Conservation (phyloP, 139 green algal genomes). For the Bryopsis sp. region DNA sequence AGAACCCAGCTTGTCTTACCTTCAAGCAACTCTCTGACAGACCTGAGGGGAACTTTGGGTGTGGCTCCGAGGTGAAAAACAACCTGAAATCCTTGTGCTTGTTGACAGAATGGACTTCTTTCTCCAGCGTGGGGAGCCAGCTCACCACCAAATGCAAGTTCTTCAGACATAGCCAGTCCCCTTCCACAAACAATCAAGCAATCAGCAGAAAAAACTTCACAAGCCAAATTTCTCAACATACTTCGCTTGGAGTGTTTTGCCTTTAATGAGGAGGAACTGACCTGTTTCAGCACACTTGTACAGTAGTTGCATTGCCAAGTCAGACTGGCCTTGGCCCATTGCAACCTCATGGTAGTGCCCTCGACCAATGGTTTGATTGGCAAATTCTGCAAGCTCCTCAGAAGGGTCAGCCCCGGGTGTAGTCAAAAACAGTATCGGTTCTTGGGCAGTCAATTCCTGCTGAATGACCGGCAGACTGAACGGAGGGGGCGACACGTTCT, state of each 20-base stretch:
- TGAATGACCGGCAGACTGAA: constrained; percentile 33
- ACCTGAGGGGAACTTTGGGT: constrained; percentile 55
- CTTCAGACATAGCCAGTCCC: constrained; percentile 75
- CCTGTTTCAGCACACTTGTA: constrained; percentile 44
- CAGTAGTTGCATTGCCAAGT: constrained; percentile 56
- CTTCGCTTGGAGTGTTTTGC: no score
- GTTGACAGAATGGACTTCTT: constrained; percentile 42
- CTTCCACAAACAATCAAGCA: constrained; percentile 6
- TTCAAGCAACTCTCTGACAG: constrained; percentile 61
- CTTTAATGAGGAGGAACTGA: no score
- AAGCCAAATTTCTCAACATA: not conserved
- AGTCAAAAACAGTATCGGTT: constrained; percentile 68
- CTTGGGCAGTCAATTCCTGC: constrained; percentile 22
- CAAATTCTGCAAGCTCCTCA: constrained; percentile 62
- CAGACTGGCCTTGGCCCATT: constrained; percentile 74
- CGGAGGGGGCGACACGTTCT: constrained; percentile 32
- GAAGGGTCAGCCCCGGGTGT: constrained; percentile 61
- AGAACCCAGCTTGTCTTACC: constrained; percentile 22
- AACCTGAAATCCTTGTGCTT: constrained; percentile 51
- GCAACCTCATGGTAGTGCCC: constrained; percentile 56
- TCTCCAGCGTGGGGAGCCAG: constrained; percentile 70
- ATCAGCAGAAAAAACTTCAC: not conserved
- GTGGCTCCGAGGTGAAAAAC: constrained; percentile 61
- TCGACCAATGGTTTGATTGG: constrained; percentile 30
- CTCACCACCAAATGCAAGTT: constrained; percentile 69